A percentile compares a stretch with the other conserved stretches of the same genome.
phyloP scores from a whole-genome alignment of 1,139 yeast species.

The Taphrina pruni region DNA sequence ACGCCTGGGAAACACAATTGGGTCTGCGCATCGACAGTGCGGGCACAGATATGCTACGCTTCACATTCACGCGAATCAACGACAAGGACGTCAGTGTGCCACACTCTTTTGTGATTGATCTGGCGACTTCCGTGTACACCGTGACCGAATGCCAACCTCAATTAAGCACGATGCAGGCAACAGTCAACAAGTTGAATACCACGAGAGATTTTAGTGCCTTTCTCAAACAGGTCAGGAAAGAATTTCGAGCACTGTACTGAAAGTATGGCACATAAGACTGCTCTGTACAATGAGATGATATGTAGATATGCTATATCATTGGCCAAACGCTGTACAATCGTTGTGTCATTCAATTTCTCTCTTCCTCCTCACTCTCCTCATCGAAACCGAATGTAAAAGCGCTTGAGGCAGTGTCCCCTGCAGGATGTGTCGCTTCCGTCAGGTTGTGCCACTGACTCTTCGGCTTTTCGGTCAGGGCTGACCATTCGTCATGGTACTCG shows the following conservation, averaged over 20 bases:
- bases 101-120: slow-evolving; percentile 34
- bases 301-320: neutral
- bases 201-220: slow-evolving; percentile 47
- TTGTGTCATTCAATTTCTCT: neutral
- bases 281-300: neutral
- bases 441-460: slow-evolving; percentile 15
- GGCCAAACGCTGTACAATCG: neutral
- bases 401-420: neutral
- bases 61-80: slow-evolving; percentile 41
- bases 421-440: neutral
- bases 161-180: slow-evolving; percentile 57
- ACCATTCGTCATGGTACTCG: slow-evolving; percentile 32
- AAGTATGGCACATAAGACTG: neutral
- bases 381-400: slow-evolving; percentile 29
- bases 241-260: slow-evolving; percentile 54
- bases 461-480: neutral
- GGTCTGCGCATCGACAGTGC: slow-evolving; percentile 43
- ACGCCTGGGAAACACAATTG: slow-evolving; percentile 42
- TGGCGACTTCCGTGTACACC: slow-evolving; percentile 49
- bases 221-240: slow-evolving; percentile 64
- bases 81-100: slow-evolving; percentile 34
- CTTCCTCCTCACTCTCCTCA: slow-evolving; percentile 13
- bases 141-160: slow-evolving; percentile 76
- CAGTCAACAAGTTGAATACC: slow-evolving; percentile 29
- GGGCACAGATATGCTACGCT: slow-evolving; percentile 41